A percentile compares a stretch with the other conserved stretches of the same genome.
These are phyloP conservation scores for Claviceps fusiformis DNA, from an alignment of 2,329 filamentous ascomycete genomes.

Conservation along the genomic window DNA sequence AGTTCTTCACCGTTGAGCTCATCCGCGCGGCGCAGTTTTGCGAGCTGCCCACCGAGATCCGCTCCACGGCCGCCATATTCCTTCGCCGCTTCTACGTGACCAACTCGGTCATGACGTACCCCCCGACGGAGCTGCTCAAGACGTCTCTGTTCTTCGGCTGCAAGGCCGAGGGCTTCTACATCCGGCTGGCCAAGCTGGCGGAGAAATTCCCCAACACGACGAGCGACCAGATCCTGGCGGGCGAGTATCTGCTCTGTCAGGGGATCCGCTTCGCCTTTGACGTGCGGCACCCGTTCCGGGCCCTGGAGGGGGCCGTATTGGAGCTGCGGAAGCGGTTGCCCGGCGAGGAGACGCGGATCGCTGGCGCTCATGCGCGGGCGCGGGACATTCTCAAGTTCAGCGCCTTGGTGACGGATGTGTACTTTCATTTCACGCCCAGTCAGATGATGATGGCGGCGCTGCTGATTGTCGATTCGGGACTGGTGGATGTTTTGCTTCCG, in stretches of 20 bases:
- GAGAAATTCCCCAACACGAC: conserved; percentile 57
- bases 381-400: conserved; percentile 64
- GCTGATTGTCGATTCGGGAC: conserved; percentile 55
- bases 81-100: conserved; percentile 90
- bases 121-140: conserved; percentile 76
- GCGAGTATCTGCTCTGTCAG: conserved; percentile 87
- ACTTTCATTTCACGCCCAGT: conserved; percentile 88
- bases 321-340: conserved; percentile 59
- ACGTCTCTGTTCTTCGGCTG: conserved; percentile 86
- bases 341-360: conserved; percentile 39
- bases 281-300: conserved; percentile 79
- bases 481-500: conserved; percentile 38
- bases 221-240: conserved; percentile 71
- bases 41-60: conserved; percentile 36
- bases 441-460: conserved; percentile 86
- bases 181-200: conserved; percentile 50
- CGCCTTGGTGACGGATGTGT: conserved; percentile 81
- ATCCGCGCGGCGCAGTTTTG: conserved; percentile 42
- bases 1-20: conserved; percentile 55
- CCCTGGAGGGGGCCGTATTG: conserved; percentile 73
- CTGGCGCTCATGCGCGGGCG: conserved; percentile 57
- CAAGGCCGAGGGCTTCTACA: conserved; percentile 80
- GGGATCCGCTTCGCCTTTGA: conserved; percentile 89
- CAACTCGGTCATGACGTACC: conserved; percentile 93
- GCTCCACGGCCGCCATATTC: conserved; percentile 68